phyloP scores from a whole-genome alignment of 2,329 filamentous ascomycete genomes.

The Graphium sp. region DNA sequence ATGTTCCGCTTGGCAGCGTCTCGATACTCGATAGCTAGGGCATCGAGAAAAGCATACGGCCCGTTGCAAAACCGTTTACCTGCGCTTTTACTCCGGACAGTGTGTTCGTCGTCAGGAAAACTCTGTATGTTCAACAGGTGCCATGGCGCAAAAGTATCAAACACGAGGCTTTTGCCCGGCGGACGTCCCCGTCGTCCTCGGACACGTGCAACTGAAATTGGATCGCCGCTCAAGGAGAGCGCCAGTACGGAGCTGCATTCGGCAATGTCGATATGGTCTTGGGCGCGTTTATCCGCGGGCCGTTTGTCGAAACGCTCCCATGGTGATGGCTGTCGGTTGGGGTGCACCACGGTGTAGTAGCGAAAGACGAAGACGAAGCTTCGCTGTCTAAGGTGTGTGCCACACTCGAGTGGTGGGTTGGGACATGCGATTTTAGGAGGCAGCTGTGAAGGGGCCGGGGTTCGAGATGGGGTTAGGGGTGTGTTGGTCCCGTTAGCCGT shows the following conservation, averaged over 20 bases:
- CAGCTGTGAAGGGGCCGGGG: slow-evolving; percentile 7
- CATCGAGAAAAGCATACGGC: slow-evolving; percentile 41
- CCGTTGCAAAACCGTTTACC: slow-evolving; percentile 40
- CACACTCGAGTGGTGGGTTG: slow-evolving; percentile 11
- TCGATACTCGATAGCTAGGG: slow-evolving; percentile 39
- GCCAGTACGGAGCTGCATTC: slow-evolving; percentile 43
- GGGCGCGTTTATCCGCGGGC: slow-evolving; percentile 16
- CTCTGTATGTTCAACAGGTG: slow-evolving; percentile 41
- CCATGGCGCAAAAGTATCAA: slow-evolving; percentile 42
- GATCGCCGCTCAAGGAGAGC: slow-evolving; percentile 34
- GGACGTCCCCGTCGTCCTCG: slow-evolving; percentile 25
- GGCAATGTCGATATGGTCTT: slow-evolving; percentile 39
- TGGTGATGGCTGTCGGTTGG: slow-evolving; percentile 35
- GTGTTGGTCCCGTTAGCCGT: no score
- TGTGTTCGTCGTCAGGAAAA: slow-evolving; percentile 41
- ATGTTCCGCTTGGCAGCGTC: slow-evolving; percentile 42
- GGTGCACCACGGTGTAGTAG: slow-evolving; percentile 44
- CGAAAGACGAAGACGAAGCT: slow-evolving; percentile 49
- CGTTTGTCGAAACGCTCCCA: slow-evolving; percentile 40
- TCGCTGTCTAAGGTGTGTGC: slow-evolving; percentile 28
- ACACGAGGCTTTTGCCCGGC: slow-evolving; percentile 31
- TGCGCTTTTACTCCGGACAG: slow-evolving; percentile 35
- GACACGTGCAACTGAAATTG: slow-evolving; percentile 29
- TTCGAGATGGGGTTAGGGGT: no score
- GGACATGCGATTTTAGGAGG: slow-evolving; percentile 2